Conservation (phyloP, 148 eudicot genomes). For the Chenopodium suecicum region DNA sequence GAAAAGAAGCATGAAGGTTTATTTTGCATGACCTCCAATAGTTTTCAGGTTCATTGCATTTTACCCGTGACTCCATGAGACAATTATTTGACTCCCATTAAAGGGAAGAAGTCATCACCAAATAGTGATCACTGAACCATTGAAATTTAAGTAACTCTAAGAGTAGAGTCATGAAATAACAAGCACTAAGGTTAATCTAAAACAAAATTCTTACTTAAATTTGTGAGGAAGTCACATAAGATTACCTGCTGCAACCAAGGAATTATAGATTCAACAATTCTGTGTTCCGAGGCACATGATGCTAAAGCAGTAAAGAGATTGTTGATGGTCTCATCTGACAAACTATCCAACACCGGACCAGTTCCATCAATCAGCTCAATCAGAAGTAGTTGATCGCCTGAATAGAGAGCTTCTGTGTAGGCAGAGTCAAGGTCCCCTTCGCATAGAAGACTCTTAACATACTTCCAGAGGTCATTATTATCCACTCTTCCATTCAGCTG, state of each 20-base stretch:
- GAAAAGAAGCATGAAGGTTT: not conserved
- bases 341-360: constrained; percentile 74
- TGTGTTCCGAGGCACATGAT: constrained; percentile 48
- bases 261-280: constrained; percentile 51
- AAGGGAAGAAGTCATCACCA: not conserved
- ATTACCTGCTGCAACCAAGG: constrained; percentile 93
- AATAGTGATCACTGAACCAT: not conserved
- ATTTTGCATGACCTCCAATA: not conserved
- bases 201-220: constrained; percentile 3
- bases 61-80: not conserved
- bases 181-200: not conserved
- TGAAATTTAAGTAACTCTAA: not conserved
- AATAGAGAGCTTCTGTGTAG: constrained; percentile 67
- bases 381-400: constrained; percentile 56
- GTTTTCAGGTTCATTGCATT: not conserved
- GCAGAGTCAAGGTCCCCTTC: constrained; percentile 78
- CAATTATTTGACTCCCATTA: not conserved
- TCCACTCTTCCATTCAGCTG: constrained; percentile 35
- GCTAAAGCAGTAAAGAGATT: constrained; percentile 55
- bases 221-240: constrained; percentile 1
- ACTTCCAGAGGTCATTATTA: constrained; percentile 47
- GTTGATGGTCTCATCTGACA: constrained; percentile 59
- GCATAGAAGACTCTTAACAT: constrained; percentile 46
- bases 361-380: constrained; percentile 75
- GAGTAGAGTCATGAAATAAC: not conserved